Evolutionary conservation across 164 flowering plant genomes (phyloP), one percentile per base, ranked within the genome.

Genomic region (Piper betle): DNA sequence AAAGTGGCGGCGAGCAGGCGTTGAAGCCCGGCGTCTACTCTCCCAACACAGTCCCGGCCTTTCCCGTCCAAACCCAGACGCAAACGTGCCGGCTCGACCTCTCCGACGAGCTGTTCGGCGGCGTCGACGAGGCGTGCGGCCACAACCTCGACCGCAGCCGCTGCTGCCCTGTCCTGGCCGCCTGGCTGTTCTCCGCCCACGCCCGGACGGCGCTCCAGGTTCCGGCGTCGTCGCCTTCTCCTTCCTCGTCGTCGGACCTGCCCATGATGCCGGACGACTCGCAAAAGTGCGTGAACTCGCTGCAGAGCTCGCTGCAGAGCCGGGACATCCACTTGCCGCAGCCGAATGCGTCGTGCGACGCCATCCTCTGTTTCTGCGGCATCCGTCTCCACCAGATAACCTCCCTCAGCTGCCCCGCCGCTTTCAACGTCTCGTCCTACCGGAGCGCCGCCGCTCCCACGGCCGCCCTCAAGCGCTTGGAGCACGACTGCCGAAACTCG

Each of bases 201-300:
- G 92, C 99, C 0, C 65, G 85, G 41, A 74, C 85, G 17, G 99
- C 99, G 7, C 87, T 94, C 10, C 73, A 82, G 66, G 62, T 86
- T 2, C 78, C 91, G 13, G 63, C 74, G 8, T n/a, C n/a, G n/a
- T n/a, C n/a, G n/a, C n/a, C n/a, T n/a, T n/a, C n/a, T n/a, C 69
- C 79, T 0, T 71, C 81, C 4, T 43, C 50, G 12, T 70, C 79
- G 0, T 71, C 81, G 6, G 88, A 83, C 40, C 70, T 74, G 5
- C 97, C 99, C 2, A 82, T 86, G 86, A 84, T 84, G 88, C 99
- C 99, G 1, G 99, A 94, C 63, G 99, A 94, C 75, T 90, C 96
- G 37, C 95, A 91, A 82, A 86, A 81, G 64, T 94, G 99, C 63
- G 99, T 94, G 2, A 78, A 82, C 76, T 79, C 97, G 58, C 78